phyloP scores from a whole-genome alignment of 441 rosid genomes.

The Pelargonium citronellum region DNA sequence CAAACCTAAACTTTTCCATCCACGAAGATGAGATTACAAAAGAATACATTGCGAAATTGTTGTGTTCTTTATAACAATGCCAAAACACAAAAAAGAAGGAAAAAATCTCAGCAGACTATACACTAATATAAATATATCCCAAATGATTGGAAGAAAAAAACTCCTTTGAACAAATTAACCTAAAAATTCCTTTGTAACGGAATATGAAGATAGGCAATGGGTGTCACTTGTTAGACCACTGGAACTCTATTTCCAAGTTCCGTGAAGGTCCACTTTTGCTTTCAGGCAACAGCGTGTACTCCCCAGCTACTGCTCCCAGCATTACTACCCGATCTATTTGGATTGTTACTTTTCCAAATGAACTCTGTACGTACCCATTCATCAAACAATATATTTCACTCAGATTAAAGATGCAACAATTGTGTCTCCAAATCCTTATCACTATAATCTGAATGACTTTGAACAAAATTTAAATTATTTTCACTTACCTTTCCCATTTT shows the following conservation, averaged over 20 bases:
- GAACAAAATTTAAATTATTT: not conserved
- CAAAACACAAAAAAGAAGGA: slow-evolving; percentile 31
- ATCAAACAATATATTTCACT: not conserved
- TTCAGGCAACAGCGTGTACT: slow-evolving; percentile 77
- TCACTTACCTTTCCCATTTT: slow-evolving; percentile 93
- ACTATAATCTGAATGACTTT: too few species aligned
- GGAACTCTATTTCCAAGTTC: slow-evolving; percentile 92
- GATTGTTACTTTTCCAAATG: slow-evolving; percentile 95
- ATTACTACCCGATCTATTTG: slow-evolving; percentile 94
- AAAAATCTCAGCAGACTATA: slow-evolving; percentile 28
- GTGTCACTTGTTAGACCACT: slow-evolving; percentile 83
- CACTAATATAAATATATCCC: slow-evolving; percentile 37
- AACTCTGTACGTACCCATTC: slow-evolving; percentile 50
- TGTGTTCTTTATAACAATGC: slow-evolving; percentile 17
- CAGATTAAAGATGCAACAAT: not conserved
- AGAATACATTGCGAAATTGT: slow-evolving; percentile 38
- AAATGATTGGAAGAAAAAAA: slow-evolving; percentile 6
- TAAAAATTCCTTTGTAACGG: not conserved
- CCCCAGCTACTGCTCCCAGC: slow-evolving; percentile 97
- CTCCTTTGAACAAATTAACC: slow-evolving; percentile 19
- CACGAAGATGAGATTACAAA: slow-evolving; percentile 33
- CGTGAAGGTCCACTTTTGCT: slow-evolving; percentile 93
- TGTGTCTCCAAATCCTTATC: too few species aligned
- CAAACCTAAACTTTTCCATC: slow-evolving; percentile 5
- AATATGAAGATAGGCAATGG: too few species aligned